Conservation (phyloP, 2,329 filamentous ascomycete genomes). For the Penicillium sp. region DNA sequence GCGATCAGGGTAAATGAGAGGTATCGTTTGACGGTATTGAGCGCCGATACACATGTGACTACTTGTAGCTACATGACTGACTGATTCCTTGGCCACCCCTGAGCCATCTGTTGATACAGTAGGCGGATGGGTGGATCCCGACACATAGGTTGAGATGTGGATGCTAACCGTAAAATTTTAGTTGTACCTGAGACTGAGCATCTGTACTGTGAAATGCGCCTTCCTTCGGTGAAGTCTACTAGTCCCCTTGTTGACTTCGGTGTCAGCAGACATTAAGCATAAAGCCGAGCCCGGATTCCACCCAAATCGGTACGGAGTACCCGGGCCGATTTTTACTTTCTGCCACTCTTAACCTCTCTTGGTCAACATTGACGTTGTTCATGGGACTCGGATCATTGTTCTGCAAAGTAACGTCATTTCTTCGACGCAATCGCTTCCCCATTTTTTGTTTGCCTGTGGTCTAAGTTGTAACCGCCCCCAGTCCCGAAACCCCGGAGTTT, state of each 20-base stretch:
- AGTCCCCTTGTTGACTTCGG: background rate
- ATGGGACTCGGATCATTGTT: background rate
- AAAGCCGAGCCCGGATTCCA: background rate
- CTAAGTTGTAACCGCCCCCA: background rate
- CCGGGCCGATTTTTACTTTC: conserved; percentile 1
- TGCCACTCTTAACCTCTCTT: background rate
- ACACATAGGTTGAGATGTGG: background rate
- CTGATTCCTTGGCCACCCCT: background rate
- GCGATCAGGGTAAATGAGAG: background rate
- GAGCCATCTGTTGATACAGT: background rate
- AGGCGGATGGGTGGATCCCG: background rate
- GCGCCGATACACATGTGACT: background rate
- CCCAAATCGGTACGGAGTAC: background rate
- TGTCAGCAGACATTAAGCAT: background rate
- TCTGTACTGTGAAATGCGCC: conserved; percentile 5
- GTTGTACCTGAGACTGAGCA: background rate
- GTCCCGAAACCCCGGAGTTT: conserved; percentile 1
- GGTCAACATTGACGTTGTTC: background rate
- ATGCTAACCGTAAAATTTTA: background rate
- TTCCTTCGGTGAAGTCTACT: background rate
- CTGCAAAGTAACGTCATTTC: background rate
- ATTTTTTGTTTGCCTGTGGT: background rate
- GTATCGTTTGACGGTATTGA: background rate
- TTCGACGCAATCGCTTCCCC: background rate
- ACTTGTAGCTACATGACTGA: background rate